Conservation (phyloP, 73 alveolate genomes). For the Paramecium tetraurelia region DNA sequence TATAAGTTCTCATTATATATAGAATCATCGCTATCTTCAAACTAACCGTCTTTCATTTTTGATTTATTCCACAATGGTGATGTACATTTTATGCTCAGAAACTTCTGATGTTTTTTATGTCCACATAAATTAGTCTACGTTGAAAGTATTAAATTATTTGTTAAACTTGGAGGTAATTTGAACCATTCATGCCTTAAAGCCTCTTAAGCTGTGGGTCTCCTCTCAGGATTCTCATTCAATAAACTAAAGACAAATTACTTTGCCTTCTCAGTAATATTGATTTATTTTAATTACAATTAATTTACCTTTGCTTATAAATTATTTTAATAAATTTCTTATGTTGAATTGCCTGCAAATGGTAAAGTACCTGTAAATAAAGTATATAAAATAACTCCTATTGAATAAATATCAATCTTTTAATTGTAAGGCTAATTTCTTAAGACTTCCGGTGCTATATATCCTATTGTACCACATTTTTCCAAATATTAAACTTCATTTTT, state of each 20-base stretch:
- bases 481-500: background rate
- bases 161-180: background rate
- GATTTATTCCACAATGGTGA: background rate
- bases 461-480: slow-evolving; percentile 1
- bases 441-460: slow-evolving; percentile 68
- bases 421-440: slow-evolving; percentile 69
- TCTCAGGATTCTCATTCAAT: slow-evolving; percentile 28
- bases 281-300: background rate
- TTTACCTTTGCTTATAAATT: background rate
- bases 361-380: slow-evolving; percentile 21
- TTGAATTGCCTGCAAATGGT: slow-evolving; percentile 44
- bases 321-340: background rate
- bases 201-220: background rate
- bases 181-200: background rate
- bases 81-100: background rate
- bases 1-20: background rate
- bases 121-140: background rate
- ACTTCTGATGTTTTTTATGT: background rate
- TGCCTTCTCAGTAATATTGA: background rate
- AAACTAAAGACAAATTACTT: background rate
- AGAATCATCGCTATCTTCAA: background rate
- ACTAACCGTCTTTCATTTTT: background rate
- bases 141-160: background rate
- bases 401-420: slow-evolving; percentile 75
- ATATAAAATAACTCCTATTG: slow-evolving; percentile 76